Evolutionary conservation across 2,329 filamentous ascomycete genomes (phyloP).

Genomic region (Parafenestella ontariensis): DNA sequence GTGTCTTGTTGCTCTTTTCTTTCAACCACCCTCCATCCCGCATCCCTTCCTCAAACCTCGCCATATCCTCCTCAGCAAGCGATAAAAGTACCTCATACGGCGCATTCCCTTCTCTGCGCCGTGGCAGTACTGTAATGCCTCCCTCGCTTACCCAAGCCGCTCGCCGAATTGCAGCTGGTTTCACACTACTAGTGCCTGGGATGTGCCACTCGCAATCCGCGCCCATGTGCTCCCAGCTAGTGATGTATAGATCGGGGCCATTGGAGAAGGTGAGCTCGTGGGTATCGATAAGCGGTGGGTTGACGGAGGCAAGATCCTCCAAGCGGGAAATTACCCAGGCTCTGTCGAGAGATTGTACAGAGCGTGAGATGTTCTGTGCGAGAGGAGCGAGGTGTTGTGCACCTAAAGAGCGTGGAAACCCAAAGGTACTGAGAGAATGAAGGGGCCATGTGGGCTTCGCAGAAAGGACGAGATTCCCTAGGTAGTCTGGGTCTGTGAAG

Average conservation of each 20-base stretch:
- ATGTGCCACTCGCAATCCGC: conserved; percentile 31
- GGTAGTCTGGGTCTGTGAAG: conserved; percentile 1
- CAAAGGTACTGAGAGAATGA: not conserved
- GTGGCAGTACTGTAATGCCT: conserved; percentile 30
- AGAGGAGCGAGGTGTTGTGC: not conserved
- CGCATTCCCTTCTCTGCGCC: conserved; percentile 7
- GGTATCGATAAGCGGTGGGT: conserved; percentile 1
- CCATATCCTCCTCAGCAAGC: conserved; percentile 29
- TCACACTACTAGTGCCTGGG: conserved; percentile 21
- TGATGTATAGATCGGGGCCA: conserved; percentile 38
- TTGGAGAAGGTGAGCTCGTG: conserved; percentile 15
- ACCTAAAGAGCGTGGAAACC: not conserved
- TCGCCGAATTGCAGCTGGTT: conserved; percentile 27
- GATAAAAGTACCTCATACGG: conserved; percentile 24
- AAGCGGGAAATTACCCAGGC: conserved; percentile 20
- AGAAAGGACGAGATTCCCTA: not conserved
- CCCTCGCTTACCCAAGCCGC: conserved; percentile 30
- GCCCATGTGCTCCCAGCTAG: conserved; percentile 36
- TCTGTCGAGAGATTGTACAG: not conserved
- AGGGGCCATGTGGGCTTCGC: not conserved
- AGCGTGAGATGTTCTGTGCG: not conserved
- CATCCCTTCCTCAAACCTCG: conserved; percentile 14
- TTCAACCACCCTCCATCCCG: conserved; percentile 9
- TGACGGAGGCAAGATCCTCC: too few relatives aligned
- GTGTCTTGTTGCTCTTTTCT: not conserved